Base-by-base conservation (phyloP, 2,329 filamentous ascomycete genomes). In the Pyrenochaeta sp. region DNA sequence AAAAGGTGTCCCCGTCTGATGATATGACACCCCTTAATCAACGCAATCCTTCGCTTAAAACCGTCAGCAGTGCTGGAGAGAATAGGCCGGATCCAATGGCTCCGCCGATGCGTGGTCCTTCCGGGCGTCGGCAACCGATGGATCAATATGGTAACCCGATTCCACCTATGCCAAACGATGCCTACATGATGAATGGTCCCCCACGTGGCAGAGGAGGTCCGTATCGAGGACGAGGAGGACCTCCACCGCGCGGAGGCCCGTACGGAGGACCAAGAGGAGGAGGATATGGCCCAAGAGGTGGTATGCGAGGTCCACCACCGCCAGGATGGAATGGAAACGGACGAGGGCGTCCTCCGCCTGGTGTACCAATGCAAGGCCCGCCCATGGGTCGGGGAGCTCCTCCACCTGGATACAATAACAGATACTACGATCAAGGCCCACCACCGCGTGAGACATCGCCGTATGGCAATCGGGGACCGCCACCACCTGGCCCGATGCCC, bases 11-110 rank as follows among this genome's bases (percentile, higher is more conserved):
- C 32, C 85, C 86, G 39, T 67, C 73, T 45, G 91, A 93, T 64
- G 91, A 93, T 73, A 85, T 85, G 54, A 85, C 90, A 15, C 91
- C 91, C 0, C 79, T 93, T 57, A 93, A 91, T 19, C 82, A 86
- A 7, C 82, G 84, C 50, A 88, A 87, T 53, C 87, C 88, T 2
- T 86, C 85, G 19, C 83, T 89, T 39, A 81, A 82, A 65, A 86
- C 84, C 3, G 83, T 82, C 22, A 84, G 80, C 62, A 77, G 79
- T 78, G 61, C 74, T 72, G 61, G 72, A 67, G 67, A 77, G 76
- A 70, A 82, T 77, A 66, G 77, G 68, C 50, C 83, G 13, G 73
- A 75, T 27, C 62, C 61, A 46, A 73, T 74, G 52, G 59, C 64
- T 30, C 72, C 74, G 45, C 76, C 75, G 27, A 74, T 76, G 19